Evolutionary conservation across 208 protist genomes (phyloP).

Genomic region (Strigomonas galati): DNA sequence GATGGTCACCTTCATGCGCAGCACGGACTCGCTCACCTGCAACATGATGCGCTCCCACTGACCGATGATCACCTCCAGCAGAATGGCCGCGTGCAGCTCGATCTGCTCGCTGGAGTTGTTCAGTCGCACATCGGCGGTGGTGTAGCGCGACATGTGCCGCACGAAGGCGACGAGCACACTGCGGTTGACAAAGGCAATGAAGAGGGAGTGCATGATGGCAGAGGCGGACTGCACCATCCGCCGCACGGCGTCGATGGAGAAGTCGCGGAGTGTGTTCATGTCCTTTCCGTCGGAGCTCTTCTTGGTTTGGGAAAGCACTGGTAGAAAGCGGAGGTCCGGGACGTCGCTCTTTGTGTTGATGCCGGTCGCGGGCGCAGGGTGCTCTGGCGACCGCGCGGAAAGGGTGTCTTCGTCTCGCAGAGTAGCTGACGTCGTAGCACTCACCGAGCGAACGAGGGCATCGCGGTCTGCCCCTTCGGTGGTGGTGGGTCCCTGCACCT

Average conservation of each 20-base stretch:
- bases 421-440: not conserved
- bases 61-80: slow-evolving; percentile 73
- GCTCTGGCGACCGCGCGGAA: not conserved
- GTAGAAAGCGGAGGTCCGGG: slow-evolving; percentile 35
- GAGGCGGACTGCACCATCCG: slow-evolving; percentile 46
- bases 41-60: slow-evolving; percentile 80
- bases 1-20: slow-evolving; percentile 81
- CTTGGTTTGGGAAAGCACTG: slow-evolving; percentile 22
- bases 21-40: slow-evolving; percentile 51
- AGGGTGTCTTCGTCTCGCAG: not conserved
- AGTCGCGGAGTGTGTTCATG: slow-evolving; percentile 40
- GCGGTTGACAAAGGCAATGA: slow-evolving; percentile 72
- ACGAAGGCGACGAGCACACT: slow-evolving; percentile 60
- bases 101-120: slow-evolving; percentile 41
- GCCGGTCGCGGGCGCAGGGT: not conserved
- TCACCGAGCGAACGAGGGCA: not conserved
- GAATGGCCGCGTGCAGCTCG: slow-evolving; percentile 75
- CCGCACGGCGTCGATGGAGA: slow-evolving; percentile 67
- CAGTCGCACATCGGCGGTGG: slow-evolving; percentile 29
- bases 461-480: not conserved
- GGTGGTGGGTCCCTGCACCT: slow-evolving; percentile 13
- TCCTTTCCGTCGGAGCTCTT: slow-evolving; percentile 3
- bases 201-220: slow-evolving; percentile 47
- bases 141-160: slow-evolving; percentile 50
- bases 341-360: slow-evolving; percentile 13